Base-by-base conservation (phyloP, 2,329 filamentous ascomycete species). In the Epichloe gansuensis region DNA sequence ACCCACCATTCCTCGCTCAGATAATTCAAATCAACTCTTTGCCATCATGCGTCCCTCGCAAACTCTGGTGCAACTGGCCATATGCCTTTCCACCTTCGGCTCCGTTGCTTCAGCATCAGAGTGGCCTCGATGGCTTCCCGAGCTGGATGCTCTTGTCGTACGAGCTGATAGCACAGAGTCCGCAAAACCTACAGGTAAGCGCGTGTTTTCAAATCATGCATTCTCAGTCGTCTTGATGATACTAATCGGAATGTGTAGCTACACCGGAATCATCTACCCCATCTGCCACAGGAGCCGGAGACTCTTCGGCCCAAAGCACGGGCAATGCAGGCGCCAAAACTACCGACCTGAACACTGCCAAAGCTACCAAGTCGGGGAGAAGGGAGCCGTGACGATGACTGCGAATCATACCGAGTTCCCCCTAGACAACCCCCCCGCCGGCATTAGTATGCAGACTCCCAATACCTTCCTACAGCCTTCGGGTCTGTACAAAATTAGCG, bases 401-500 rank as follows among this genome's bases (percentile, higher is more conserved):
- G 56, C 57, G 21, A 61, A 61, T 27, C 67, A 68, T 53, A 74
- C 68, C 12, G 64, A 66, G 6, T 80, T 71, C 58, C 63, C 57
- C 59, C 59, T 70, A 0, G 63, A 67, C 39, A 71, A 75, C 50
- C 70, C 68, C 72, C 68, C 72, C 2, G 81, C 77, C 48, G 68
- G 71, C 50, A 70, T 82, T 39, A 67, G 70, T 46, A 76, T 84
- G 70, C 58, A 76, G 44, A 74, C 71, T 2, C 81, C 81, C 1
- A 67, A 71, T 40, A 64, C 70, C 6, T 71, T 68, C 3, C 62
- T 66, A 4, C 66, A 68, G 11, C 68, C 70, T 27, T 69, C 71
- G 9, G 69, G 74, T 53, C 71, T 81, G 41, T 82, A 78, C 72
- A 79, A 79, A 61, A 79, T 84, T 55, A 76, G 77, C 55, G 74